phyloP scores from a whole-genome alignment of 345 rosid genomes.

The Eucalyptus erythrocorys region DNA sequence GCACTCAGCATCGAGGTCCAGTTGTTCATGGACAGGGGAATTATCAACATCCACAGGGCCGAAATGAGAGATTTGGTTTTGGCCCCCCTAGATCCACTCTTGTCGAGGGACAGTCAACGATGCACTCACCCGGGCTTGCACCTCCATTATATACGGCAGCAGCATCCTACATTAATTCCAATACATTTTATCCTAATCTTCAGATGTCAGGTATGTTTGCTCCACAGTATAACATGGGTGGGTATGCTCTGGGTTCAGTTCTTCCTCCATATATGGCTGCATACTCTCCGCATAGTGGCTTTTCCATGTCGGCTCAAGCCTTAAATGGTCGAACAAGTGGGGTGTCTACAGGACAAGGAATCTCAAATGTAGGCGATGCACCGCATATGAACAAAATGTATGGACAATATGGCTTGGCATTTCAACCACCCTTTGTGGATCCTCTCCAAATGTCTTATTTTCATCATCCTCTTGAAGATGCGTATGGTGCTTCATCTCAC shows the following conservation, averaged over 20 bases:
- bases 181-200: slow-evolving; percentile 55
- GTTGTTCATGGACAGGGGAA: slow-evolving; percentile 19
- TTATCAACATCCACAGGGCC: slow-evolving; percentile 26
- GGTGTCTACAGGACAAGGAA: slow-evolving; percentile 22
- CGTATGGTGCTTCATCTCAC: slow-evolving; percentile 36
- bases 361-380: slow-evolving; percentile 19
- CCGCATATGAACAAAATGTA: slow-evolving; percentile 33
- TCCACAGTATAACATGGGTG: slow-evolving; percentile 47
- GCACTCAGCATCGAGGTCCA: slow-evolving; percentile 22
- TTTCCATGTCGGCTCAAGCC: slow-evolving; percentile 47
- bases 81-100: slow-evolving; percentile 34
- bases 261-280: slow-evolving; percentile 59
- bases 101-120: slow-evolving; percentile 35
- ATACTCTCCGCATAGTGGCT: slow-evolving; percentile 56
- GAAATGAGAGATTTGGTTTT: slow-evolving; percentile 18
- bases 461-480: slow-evolving; percentile 53
- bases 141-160: slow-evolving; percentile 56
- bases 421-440: slow-evolving; percentile 52
- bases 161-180: slow-evolving; percentile 60
- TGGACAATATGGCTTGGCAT: slow-evolving; percentile 34
- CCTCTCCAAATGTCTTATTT: slow-evolving; percentile 63
- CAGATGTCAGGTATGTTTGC: slow-evolving; percentile 60
- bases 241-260: slow-evolving; percentile 45
- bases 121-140: slow-evolving; percentile 55
- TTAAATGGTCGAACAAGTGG: slow-evolving; percentile 17